Conservation (phyloP, 495 filamentous ascomycete genomes). For the Polyplosphaeria fusca region DNA sequence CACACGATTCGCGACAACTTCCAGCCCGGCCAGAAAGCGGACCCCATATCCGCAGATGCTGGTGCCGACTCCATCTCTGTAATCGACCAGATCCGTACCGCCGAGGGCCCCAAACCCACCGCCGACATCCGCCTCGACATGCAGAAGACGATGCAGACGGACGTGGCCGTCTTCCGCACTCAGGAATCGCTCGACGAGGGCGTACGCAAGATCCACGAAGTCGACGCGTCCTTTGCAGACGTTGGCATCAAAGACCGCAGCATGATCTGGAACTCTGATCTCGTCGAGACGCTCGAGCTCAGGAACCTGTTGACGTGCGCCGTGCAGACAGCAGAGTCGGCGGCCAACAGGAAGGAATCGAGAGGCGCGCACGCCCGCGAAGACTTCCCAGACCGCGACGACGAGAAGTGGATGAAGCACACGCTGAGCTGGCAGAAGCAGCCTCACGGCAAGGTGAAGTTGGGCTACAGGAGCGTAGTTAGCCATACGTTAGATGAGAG, state of each 20-base stretch:
- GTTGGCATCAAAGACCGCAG: conserved; percentile 93
- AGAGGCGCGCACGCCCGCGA: conserved; percentile 93
- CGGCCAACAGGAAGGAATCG: conserved; percentile 87
- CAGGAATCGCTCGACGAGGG: conserved; percentile 86
- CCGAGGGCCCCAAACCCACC: conserved; percentile 79
- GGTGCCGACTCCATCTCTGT: conserved; percentile 81
- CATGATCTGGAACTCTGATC: conserved; percentile 99
- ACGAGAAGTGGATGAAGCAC: conserved; percentile 98
- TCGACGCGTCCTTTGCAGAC: conserved; percentile 75
- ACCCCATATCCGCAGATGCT: conserved; percentile 73
- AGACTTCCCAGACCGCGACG: conserved; percentile 90
- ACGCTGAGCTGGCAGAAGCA: conserved; percentile 90
- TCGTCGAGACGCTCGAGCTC: conserved; percentile 92
- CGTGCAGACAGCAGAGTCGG: conserved; percentile 81
- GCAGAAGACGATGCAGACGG: conserved; percentile 97
- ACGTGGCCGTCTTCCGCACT: conserved; percentile 95
- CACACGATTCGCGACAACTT: conserved; percentile 92
- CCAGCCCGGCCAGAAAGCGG: conserved; percentile 70
- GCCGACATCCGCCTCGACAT: conserved; percentile 84
- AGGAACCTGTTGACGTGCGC: conserved; percentile 93
- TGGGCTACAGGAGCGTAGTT: conserved; percentile 41
- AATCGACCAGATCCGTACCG: conserved; percentile 79
- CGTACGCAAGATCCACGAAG: conserved; percentile 71
- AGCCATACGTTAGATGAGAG: conserved; percentile 43
- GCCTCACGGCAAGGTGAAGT: conserved; percentile 40